These are phyloP conservation scores for Leishmania mexicana DNA, from an alignment of 208 protist species.

Conservation along the genomic window DNA sequence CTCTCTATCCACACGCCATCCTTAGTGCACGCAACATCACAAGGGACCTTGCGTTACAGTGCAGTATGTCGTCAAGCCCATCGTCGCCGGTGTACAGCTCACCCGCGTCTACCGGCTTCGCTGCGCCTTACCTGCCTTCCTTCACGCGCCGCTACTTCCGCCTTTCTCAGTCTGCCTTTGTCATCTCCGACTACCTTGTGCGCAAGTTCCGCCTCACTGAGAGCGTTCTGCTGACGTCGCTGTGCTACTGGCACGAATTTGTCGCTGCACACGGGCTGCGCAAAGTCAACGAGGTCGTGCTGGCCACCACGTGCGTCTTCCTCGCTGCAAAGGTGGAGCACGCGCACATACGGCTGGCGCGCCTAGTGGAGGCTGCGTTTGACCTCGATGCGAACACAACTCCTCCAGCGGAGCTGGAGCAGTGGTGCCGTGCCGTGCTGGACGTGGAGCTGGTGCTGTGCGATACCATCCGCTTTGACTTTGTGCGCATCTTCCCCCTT, in stretches of 20 bases:
- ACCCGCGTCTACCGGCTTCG: constrained; percentile 23
- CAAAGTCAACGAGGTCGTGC: constrained; percentile 68
- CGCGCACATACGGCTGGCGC: constrained; percentile 67
- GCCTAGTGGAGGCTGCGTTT: constrained; percentile 64
- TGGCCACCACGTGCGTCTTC: constrained; percentile 80
- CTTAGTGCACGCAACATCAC: not conserved
- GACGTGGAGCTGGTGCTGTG: constrained; percentile 80
- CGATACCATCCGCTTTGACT: constrained; percentile 78
- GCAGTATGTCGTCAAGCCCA: constrained; percentile 24
- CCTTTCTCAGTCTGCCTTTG: constrained; percentile 57
- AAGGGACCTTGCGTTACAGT: not conserved
- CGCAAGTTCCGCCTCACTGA: constrained; percentile 57
- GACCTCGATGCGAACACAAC: constrained; percentile 43
- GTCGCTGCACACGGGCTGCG: constrained; percentile 53
- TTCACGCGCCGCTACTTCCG: constrained; percentile 65
- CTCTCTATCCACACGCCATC: not conserved
- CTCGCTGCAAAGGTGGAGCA: constrained; percentile 88
- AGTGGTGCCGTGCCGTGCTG: constrained; percentile 64
- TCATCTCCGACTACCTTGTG: constrained; percentile 70
- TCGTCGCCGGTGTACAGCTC: constrained; percentile 29
- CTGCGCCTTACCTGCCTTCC: constrained; percentile 32
- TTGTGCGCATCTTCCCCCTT: constrained; percentile 72
- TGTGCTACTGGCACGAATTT: constrained; percentile 91
- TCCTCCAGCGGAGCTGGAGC: constrained; percentile 34
- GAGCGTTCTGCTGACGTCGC: constrained; percentile 64